Evolutionary conservation across 768 basidiomycete genomes (phyloP).

Genomic region (Boletus pseudopeckii): DNA sequence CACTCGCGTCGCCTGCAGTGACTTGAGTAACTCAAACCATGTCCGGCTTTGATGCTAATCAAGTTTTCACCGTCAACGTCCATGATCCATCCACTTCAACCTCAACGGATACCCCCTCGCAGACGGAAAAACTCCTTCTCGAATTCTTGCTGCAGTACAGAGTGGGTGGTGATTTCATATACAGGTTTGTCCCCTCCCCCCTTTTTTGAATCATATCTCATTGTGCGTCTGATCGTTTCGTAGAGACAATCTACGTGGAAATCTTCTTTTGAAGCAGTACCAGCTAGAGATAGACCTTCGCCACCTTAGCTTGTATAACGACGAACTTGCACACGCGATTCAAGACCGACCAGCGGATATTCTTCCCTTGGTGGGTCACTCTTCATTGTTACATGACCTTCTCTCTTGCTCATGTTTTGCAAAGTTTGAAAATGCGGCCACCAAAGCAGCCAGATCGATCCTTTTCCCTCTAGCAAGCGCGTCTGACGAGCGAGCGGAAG

Average conservation of each 20-base stretch:
- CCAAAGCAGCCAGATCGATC: constrained; percentile 78
- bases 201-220: neutral
- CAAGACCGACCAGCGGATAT: constrained; percentile 89
- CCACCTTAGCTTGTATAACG: constrained; percentile 80
- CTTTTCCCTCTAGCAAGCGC: constrained; percentile 73
- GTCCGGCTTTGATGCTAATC: constrained; percentile 87
- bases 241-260: constrained; percentile 85
- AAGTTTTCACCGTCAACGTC: constrained; percentile 77
- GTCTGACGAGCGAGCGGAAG: constrained; percentile 43
- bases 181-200: constrained; percentile 53
- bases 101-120: constrained; percentile 70
- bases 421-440: constrained; percentile 90
- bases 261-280: constrained; percentile 84
- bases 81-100: constrained; percentile 53
- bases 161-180: constrained; percentile 87
- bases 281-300: constrained; percentile 83
- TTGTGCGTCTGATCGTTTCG: neutral
- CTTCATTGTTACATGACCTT: neutral
- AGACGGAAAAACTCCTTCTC: constrained; percentile 73
- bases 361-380: constrained; percentile 68
- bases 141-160: constrained; percentile 89
- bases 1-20: neutral
- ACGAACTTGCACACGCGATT: constrained; percentile 88
- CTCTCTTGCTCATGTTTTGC: neutral
- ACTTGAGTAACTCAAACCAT: constrained; percentile 36